Evolutionary conservation across 352 stramenopile genomes (phyloP).

Genomic region (Phytophthora kernoviae): DNA sequence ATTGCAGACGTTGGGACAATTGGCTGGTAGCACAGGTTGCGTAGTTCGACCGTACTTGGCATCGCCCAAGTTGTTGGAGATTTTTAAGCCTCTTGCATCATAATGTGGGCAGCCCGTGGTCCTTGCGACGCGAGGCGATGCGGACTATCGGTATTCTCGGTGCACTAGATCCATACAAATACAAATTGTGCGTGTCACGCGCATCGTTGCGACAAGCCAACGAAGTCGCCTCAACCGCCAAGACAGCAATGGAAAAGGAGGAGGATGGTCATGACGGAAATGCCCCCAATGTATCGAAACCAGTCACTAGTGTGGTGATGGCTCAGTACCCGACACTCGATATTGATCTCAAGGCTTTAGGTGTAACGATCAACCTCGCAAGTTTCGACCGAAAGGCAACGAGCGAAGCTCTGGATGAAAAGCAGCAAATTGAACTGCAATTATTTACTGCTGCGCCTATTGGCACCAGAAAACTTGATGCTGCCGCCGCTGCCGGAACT

Average conservation of each 20-base stretch:
- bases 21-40: constrained; percentile 93
- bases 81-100: constrained; percentile 94
- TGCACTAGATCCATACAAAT: constrained; percentile 96
- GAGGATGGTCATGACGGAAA: constrained; percentile 22
- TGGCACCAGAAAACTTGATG: constrained; percentile 68
- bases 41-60: constrained; percentile 96
- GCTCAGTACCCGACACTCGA: constrained; percentile 55
- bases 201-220: constrained; percentile 74
- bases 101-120: constrained; percentile 89
- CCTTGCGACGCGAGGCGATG: constrained; percentile 95
- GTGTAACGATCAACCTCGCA: constrained; percentile 55
- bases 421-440: constrained; percentile 88
- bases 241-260: constrained; percentile 17
- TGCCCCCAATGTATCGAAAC: constrained; percentile 20
- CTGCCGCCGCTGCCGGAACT: constrained; percentile 23
- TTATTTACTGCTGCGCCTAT: constrained; percentile 87
- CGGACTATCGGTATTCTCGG: constrained; percentile 96
- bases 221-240: constrained; percentile 45
- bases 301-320: constrained; percentile 9
- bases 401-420: constrained; percentile 78
- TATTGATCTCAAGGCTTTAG: constrained; percentile 66
- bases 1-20: constrained; percentile 94
- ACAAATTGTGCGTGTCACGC: constrained; percentile 84
- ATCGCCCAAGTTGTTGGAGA: constrained; percentile 95
- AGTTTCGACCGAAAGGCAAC: constrained; percentile 60